Percentiles rank a stretch among this genome's conserved stretches.
phyloP scores from a whole-genome alignment of 768 basidiomycete genomes.

The Boletus vermiculosoides region DNA sequence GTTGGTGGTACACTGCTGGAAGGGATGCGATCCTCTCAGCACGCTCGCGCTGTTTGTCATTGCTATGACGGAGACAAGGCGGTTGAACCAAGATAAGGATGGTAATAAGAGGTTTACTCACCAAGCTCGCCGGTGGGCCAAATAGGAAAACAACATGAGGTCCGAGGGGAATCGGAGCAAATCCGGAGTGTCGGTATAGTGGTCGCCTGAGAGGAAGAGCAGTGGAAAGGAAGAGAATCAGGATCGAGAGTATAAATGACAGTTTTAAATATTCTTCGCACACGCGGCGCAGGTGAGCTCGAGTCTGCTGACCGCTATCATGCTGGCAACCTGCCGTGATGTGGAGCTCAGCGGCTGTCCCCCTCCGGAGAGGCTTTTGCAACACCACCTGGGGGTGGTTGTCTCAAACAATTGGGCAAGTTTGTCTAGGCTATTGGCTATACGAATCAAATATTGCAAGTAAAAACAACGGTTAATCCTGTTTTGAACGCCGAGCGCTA shows the following conservation, averaged over 20 bases:
- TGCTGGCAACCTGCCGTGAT: background rate
- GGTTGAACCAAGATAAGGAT: background rate
- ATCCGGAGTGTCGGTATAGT: background rate
- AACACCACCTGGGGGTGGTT: background rate
- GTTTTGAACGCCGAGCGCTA: too few relatives aligned
- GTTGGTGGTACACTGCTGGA: conserved; percentile 30
- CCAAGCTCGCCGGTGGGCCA: conserved; percentile 39
- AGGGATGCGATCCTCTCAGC: conserved; percentile 32
- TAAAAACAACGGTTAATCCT: too few relatives aligned
- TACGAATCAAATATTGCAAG: too few relatives aligned
- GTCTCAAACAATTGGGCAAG: background rate
- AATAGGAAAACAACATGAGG: conserved; percentile 37
- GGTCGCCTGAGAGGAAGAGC: background rate
- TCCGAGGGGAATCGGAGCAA: background rate
- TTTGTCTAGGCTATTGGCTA: too few relatives aligned
- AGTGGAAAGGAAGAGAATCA: background rate
- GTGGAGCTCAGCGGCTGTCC: background rate
- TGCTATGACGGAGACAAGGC: conserved; percentile 14
- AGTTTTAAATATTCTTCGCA: background rate
- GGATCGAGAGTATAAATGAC: background rate
- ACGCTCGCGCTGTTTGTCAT: conserved; percentile 36
- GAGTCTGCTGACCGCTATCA: background rate
- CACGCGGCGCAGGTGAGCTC: background rate
- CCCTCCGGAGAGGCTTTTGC: background rate
- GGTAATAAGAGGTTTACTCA: conserved; percentile 9